Evolutionary conservation across 352 stramenopile species (phyloP).

Genomic region (Ophiocytium majus): DNA sequence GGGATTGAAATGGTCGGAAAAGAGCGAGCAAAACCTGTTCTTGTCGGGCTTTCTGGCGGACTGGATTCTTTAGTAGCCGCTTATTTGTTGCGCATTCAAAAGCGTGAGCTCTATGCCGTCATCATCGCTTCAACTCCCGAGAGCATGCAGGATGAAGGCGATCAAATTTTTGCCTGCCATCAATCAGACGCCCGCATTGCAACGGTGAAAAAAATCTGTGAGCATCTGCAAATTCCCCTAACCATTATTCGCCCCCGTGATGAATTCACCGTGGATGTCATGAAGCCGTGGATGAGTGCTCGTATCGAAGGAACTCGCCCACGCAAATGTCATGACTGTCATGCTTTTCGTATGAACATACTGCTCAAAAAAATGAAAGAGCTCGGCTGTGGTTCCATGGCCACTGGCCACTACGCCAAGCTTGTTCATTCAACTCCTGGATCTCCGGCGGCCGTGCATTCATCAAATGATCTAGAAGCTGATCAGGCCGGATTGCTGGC

Average conservation of each 20-base stretch:
- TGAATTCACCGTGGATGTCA: background rate
- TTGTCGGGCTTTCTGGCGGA: background rate
- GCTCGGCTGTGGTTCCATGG: background rate
- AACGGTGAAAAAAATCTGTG: background rate
- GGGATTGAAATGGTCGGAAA: too few species aligned
- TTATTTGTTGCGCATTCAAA: background rate
- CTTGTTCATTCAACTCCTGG: background rate
- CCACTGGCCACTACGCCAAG: background rate
- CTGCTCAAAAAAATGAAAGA: constrained; percentile 8
- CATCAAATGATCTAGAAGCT: background rate
- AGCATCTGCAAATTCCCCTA: background rate
- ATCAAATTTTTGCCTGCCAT: background rate
- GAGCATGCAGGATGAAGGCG: background rate
- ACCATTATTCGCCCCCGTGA: background rate
- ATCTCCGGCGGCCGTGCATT: background rate
- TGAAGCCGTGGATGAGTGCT: background rate
- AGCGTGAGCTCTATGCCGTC: background rate
- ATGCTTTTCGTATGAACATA: background rate
- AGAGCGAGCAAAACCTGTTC: background rate
- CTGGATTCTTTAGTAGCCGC: background rate
- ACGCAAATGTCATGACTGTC: background rate
- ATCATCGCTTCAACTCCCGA: background rate
- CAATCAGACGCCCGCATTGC: background rate
- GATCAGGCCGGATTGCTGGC: background rate
- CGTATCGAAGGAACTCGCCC: background rate